Percentiles rank a stretch among this genome's conserved stretches.
Evolutionary conservation across 73 alveolate genomes (phyloP).

Genomic region (Symbiodinium natans): DNA sequence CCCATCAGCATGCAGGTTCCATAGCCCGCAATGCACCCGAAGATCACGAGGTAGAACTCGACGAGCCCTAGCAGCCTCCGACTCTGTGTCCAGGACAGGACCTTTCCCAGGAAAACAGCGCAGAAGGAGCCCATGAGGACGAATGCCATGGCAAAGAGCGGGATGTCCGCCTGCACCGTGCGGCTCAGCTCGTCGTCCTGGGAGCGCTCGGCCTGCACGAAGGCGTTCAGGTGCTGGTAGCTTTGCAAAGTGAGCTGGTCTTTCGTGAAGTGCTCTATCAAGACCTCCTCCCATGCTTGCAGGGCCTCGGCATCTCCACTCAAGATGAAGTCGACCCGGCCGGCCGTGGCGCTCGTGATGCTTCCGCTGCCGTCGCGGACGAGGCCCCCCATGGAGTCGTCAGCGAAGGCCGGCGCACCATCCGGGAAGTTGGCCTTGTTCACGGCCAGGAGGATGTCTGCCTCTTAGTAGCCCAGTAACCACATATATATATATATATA

Average conservation of each 20-base stretch:
- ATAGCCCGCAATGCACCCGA: slow-evolving; percentile 53
- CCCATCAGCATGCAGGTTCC: slow-evolving; percentile 65
- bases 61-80: slow-evolving; percentile 37
- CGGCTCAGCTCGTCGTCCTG: slow-evolving; percentile 72
- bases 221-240: too few relatives aligned
- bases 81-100: slow-evolving; percentile 55
- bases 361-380: slow-evolving; percentile 38
- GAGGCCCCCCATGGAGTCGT: slow-evolving; percentile 89
- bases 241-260: slow-evolving; percentile 12
- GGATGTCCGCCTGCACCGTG: slow-evolving; percentile 56
- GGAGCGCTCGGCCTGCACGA: slow-evolving; percentile 26
- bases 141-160: slow-evolving; percentile 36
- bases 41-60: slow-evolving; percentile 56
- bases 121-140: slow-evolving; percentile 76
- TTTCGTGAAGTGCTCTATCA: background rate
- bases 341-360: slow-evolving; percentile 31
- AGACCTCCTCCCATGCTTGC: background rate
- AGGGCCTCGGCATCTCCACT: background rate
- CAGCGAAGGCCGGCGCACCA: slow-evolving; percentile 42
- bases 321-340: slow-evolving; percentile 38
- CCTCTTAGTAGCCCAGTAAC: too few relatives aligned
- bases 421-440: slow-evolving; percentile 54
- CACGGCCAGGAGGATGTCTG: slow-evolving; percentile 32
- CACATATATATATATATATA: too few relatives aligned
- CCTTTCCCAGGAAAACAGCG: slow-evolving; percentile 39